These are phyloP conservation scores for Casuarina equisetifolia DNA, from an alignment of 306 rosid species.

Conservation along the genomic window DNA sequence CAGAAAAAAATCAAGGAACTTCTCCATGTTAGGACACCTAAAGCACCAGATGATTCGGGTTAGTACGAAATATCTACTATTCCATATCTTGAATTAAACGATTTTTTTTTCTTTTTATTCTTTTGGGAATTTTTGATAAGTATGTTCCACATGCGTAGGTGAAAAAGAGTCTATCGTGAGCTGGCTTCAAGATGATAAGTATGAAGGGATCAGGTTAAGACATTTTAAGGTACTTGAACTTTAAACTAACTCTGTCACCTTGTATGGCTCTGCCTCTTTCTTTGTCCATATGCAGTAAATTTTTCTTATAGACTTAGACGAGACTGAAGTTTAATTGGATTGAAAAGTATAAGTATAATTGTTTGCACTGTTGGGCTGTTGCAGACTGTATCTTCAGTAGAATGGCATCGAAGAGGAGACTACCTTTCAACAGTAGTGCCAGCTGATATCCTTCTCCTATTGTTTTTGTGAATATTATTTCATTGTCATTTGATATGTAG, in stretches of 20 bases:
- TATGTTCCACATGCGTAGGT: slow-evolving; percentile 24
- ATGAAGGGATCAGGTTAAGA: slow-evolving; percentile 63
- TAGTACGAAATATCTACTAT: slow-evolving; percentile 30
- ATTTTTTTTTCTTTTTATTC: not conserved
- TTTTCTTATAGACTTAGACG: slow-evolving; percentile 18
- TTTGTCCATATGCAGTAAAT: slow-evolving; percentile 13
- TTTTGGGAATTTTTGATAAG: slow-evolving; percentile 21
- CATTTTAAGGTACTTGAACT: slow-evolving; percentile 74
- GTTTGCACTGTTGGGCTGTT: slow-evolving; percentile 30
- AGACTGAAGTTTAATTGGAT: slow-evolving; percentile 11
- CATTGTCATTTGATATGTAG: slow-evolving; percentile 15
- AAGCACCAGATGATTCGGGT: slow-evolving; percentile 62
- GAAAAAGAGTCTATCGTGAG: slow-evolving; percentile 48
- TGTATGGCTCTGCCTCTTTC: slow-evolving; percentile 3
- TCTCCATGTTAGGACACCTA: slow-evolving; percentile 51
- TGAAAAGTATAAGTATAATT: slow-evolving; percentile 23
- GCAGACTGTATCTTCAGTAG: slow-evolving; percentile 82
- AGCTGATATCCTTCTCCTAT: slow-evolving; percentile 77
- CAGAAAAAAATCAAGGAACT: slow-evolving; percentile 64
- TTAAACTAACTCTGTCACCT: not conserved
- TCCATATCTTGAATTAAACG: slow-evolving; percentile 11
- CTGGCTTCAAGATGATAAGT: slow-evolving; percentile 80
- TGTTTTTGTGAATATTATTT: slow-evolving; percentile 1
- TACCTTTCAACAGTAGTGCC: slow-evolving; percentile 90
- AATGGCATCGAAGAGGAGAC: slow-evolving; percentile 97